Percentiles rank a stretch among this genome's conserved stretches.
Evolutionary conservation across 2,329 filamentous ascomycete species (phyloP).

Genomic region (Macrophomina phaseolina): DNA sequence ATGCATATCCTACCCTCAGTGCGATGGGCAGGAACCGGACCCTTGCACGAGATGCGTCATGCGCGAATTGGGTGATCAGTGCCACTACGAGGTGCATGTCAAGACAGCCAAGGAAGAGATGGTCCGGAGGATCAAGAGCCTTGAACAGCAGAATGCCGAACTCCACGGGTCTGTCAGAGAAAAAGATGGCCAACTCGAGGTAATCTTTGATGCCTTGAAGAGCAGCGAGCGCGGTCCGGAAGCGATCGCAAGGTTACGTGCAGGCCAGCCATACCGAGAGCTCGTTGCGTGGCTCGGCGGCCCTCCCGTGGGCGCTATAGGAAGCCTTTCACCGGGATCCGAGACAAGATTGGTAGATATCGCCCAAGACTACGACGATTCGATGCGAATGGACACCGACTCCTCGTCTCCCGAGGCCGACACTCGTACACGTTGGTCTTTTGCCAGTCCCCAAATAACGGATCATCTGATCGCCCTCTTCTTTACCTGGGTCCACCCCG

Average conservation of each 20-base stretch:
- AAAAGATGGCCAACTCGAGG: constrained; percentile 31
- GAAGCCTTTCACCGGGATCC: constrained; percentile 26
- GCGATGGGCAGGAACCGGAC: constrained; percentile 35
- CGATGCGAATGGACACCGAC: neutral
- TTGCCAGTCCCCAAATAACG: constrained; percentile 30
- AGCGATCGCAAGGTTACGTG: constrained; percentile 31
- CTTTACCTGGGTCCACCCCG: constrained; percentile 40
- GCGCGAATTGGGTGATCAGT: constrained; percentile 33
- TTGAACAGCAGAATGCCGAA: constrained; percentile 34
- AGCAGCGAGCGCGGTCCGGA: constrained; percentile 32
- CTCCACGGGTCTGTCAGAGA: constrained; percentile 30
- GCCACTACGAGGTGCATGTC: constrained; percentile 38
- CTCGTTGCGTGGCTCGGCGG: constrained; percentile 33
- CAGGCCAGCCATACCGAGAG: constrained; percentile 32
- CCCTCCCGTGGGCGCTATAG: constrained; percentile 26
- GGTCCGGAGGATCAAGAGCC: constrained; percentile 34
- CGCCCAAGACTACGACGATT: constrained; percentile 15
- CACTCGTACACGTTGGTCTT: constrained; percentile 32
- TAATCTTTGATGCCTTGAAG: constrained; percentile 33
- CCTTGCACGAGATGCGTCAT: constrained; percentile 34
- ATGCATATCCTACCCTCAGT: constrained; percentile 30
- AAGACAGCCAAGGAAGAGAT: constrained; percentile 39
- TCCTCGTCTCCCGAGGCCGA: constrained; percentile 11
- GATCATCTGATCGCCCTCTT: constrained; percentile 38
- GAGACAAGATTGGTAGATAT: constrained; percentile 30